Percentiles rank a stretch among this genome's conserved stretches.
phyloP scores from a whole-genome alignment of 2,329 filamentous ascomycete species.

The Talaromyces sp. region DNA sequence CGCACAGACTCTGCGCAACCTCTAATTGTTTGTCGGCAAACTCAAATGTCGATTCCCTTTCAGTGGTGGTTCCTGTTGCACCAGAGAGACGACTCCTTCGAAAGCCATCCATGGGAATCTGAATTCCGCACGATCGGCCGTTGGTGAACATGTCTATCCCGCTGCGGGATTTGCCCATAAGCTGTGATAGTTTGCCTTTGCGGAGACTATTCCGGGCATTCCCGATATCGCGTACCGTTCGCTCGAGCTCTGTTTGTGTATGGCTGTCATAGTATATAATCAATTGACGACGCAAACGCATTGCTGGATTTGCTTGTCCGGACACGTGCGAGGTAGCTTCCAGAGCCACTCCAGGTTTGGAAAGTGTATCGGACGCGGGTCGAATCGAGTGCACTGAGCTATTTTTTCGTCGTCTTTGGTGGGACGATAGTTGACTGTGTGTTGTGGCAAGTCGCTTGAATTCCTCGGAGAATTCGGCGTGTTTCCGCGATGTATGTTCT shows the following conservation, averaged over 20 bases:
- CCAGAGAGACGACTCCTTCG: neutral
- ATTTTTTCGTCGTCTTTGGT: conserved; percentile 34
- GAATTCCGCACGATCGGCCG: conserved; percentile 2
- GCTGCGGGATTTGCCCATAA: conserved; percentile 23
- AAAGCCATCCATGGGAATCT: conserved; percentile 2
- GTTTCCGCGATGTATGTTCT: conserved; percentile 35
- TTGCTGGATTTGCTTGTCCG: conserved; percentile 42
- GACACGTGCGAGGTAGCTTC: conserved; percentile 29
- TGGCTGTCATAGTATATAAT: conserved; percentile 91
- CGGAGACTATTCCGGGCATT: conserved; percentile 76
- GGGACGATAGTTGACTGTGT: conserved; percentile 2
- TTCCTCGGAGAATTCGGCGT: conserved; percentile 40
- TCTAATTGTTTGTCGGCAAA: conserved; percentile 73
- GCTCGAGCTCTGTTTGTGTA: conserved; percentile 76
- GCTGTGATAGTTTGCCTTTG: conserved; percentile 64
- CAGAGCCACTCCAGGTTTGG: conserved; percentile 9
- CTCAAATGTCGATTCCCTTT: conserved; percentile 63
- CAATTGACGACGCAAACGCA: conserved; percentile 68
- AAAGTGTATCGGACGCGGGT: conserved; percentile 8
- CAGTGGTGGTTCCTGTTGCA: conserved; percentile 20
- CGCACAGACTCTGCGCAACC: conserved; percentile 72
- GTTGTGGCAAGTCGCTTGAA: conserved; percentile 33
- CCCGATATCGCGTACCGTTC: conserved; percentile 75
- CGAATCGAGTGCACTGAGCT: conserved; percentile 41
- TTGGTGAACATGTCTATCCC: conserved; percentile 16